Percentiles rank a stretch among this genome's conserved stretches.
phyloP scores from a whole-genome alignment of 2,329 filamentous ascomycete genomes.

The Lojkania enalia region DNA sequence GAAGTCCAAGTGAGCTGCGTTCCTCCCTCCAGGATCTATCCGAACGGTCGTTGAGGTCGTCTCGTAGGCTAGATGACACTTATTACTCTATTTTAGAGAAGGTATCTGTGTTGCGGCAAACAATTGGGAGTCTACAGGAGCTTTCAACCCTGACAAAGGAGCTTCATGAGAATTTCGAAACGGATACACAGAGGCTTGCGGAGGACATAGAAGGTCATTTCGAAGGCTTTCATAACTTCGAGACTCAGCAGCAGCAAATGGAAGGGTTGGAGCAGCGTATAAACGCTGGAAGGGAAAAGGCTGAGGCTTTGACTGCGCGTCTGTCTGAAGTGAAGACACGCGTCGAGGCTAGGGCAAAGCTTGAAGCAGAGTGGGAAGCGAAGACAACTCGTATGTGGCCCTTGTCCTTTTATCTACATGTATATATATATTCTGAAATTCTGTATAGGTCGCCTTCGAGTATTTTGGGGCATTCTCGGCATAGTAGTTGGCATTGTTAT shows the following conservation, averaged over 20 bases:
- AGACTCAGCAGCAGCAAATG: constrained; percentile 67
- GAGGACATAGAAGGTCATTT: constrained; percentile 65
- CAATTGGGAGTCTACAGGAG: constrained; percentile 66
- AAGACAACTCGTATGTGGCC: constrained; percentile 53
- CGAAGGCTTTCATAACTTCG: constrained; percentile 63
- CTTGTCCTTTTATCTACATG: neutral
- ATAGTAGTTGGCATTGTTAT: constrained; percentile 51
- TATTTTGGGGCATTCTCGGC: constrained; percentile 63
- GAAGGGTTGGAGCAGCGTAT: constrained; percentile 65
- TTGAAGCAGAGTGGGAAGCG: constrained; percentile 70
- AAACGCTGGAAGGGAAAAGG: constrained; percentile 60
- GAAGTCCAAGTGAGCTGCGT: constrained; percentile 41
- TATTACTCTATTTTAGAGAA: constrained; percentile 76
- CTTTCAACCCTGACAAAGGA: constrained; percentile 65
- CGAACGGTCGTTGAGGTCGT: constrained; percentile 64
- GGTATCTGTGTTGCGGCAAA: constrained; percentile 65
- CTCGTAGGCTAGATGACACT: constrained; percentile 69
- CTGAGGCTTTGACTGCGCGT: constrained; percentile 62
- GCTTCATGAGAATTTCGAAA: constrained; percentile 62
- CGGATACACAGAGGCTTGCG: constrained; percentile 62
- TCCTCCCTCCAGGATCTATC: constrained; percentile 53
- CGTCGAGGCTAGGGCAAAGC: constrained; percentile 69
- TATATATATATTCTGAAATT: constrained; percentile 16
- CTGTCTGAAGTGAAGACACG: constrained; percentile 66
- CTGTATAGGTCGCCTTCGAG: constrained; percentile 56